A percentile compares a stretch with the other conserved stretches of the same genome.
Evolutionary conservation across 148 eudicot species (phyloP).

Genomic region (Silene uniflora): DNA sequence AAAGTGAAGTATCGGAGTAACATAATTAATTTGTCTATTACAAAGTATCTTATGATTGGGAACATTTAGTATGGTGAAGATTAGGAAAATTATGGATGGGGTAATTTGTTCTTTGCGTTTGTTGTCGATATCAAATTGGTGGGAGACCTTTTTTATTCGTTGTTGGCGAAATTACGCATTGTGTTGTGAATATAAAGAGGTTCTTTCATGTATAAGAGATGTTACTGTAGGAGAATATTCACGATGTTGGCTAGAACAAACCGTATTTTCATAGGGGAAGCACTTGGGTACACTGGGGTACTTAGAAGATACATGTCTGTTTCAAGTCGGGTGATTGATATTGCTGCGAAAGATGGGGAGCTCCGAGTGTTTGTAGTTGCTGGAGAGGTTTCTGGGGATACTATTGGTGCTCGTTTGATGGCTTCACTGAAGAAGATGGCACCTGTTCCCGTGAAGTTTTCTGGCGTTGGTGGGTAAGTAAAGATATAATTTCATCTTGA

Average conservation of each 20-base stretch:
- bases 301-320: constrained; percentile 45
- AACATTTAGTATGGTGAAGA: not conserved
- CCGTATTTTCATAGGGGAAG: constrained; percentile 5
- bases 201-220: not conserved
- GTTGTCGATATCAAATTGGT: not conserved
- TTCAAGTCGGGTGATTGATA: constrained; percentile 50
- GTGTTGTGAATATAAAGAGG: not conserved
- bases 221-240: not conserved
- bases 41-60: no score
- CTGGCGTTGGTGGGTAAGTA: constrained; percentile 90
- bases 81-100: not conserved
- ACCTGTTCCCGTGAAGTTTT: constrained; percentile 68
- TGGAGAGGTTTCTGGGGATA: constrained; percentile 97
- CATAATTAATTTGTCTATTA: no score
- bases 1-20: no score
- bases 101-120: not conserved
- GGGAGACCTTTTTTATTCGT: not conserved
- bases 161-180: not conserved
- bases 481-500: not conserved
- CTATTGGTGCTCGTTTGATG: constrained; percentile 78
- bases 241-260: constrained; percentile 22
- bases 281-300: constrained; percentile 16
- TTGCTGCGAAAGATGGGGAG: constrained; percentile 78
- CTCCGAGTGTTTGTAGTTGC: constrained; percentile 86
- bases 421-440: constrained; percentile 64